A percentile compares a stretch with the other conserved stretches of the same genome.
Conservation (phyloP, 75 land plant genomes). For the Azolla pinnata region DNA sequence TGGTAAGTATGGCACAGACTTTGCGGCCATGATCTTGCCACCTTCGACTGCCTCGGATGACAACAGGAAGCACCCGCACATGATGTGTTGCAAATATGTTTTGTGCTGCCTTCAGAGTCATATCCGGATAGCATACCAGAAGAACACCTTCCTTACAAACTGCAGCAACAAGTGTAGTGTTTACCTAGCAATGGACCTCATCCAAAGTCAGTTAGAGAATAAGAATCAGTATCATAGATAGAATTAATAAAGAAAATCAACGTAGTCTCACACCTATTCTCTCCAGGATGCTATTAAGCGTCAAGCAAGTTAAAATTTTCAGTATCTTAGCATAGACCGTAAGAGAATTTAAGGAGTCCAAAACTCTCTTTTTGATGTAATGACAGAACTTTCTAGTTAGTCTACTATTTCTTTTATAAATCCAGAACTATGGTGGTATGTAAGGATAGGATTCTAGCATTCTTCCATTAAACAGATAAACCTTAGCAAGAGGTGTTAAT, state of each 20-base stretch:
- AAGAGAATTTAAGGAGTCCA: too few species aligned
- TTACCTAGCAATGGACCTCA: slow-evolving; percentile 21
- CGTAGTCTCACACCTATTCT: too few species aligned
- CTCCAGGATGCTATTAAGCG: too few species aligned
- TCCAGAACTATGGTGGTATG: background rate
- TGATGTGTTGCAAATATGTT: slow-evolving; percentile 74
- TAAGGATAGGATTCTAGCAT: background rate
- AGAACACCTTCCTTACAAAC: slow-evolving; percentile 58
- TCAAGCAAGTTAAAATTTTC: too few species aligned
- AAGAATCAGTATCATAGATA: background rate
- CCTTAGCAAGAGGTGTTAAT: too few species aligned
- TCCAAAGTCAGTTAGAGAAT: background rate
- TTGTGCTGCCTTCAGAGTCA: slow-evolving; percentile 59
- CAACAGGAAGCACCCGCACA: slow-evolving; percentile 84
- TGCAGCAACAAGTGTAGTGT: slow-evolving; percentile 50
- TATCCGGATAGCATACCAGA: slow-evolving; percentile 80
- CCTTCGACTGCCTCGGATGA: slow-evolving; percentile 41
- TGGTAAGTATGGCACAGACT: slow-evolving; percentile 58
- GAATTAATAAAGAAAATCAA: background rate
- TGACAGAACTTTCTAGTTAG: too few species aligned
- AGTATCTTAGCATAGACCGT: background rate
- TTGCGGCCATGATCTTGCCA: slow-evolving; percentile 54
- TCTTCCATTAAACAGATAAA: too few species aligned
- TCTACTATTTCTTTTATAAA: too few species aligned
- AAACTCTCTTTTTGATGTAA: too few species aligned